Base-by-base conservation (phyloP, 306 rosid species). In the Cicer bijugum region DNA sequence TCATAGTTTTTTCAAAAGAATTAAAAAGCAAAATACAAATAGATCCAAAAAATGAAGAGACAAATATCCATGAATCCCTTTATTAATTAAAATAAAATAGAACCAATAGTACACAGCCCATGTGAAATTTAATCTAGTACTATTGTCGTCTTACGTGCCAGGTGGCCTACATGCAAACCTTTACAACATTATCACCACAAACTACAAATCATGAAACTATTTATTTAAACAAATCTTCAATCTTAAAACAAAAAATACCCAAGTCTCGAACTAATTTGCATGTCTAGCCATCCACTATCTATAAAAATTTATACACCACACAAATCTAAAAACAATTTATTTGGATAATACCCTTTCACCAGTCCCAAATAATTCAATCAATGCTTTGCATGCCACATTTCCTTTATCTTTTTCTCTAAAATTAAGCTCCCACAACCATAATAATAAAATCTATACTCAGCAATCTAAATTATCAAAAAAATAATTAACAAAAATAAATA, bases 101-200 rank as follows among this genome's bases (percentile, higher is more conserved):
- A 33, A 1, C 60, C 51, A 35, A 6, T 63, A 7, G 19, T 35
- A 16, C 19, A 37, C 65, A 20, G 16, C 7, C 71, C 80, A 80
- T 68, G 72, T 75, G 62, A 75, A 67, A 19, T 2, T 61, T 8
- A 33, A 68, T 69, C 45, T 12, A 28, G 37, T 8, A 75, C 59
- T 62, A 70, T 37, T 69, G 74, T 70, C 69, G 12, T 17, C 14
- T 62, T 70, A 64, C 40, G 48, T 12, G 47, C 35, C 75, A 71
- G 28, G 57, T 77, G 79, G 23, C 85, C 37, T 15, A 59, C 82
- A 82, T 76, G 85, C 82, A 81, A 71, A 12, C 46, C 38, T 76
- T 15, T 11, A 72, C 56, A 76, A 62, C 10, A 51, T 40, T 40
- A 16, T 8, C 39, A 61, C 62, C 37, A 67, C 23, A 44, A 51